Percentiles rank a stretch among this genome's conserved stretches.
phyloP scores from a whole-genome alignment of 176 grass and related monocot species.

The Hyparrhenia diplandra region DNA sequence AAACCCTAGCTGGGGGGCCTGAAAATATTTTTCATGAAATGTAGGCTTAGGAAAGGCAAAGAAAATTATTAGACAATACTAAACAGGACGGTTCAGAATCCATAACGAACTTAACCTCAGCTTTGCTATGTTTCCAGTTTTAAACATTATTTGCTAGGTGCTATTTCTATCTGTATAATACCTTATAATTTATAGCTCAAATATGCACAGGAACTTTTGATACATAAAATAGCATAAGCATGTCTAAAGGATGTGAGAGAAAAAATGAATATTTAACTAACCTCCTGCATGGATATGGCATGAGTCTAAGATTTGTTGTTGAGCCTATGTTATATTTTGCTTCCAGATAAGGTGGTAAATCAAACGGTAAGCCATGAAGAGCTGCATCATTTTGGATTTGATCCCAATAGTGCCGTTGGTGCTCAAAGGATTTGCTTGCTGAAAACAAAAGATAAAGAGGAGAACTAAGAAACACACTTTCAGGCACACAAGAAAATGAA shows the following conservation, averaged over 20 bases:
- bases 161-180: not conserved
- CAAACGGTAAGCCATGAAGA: slow-evolving; percentile 77
- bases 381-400: slow-evolving; percentile 34
- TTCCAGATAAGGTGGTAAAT: slow-evolving; percentile 57
- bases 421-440: slow-evolving; percentile 82
- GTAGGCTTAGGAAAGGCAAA: not conserved
- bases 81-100: not conserved
- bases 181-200: not conserved
- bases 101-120: too few species aligned
- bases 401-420: slow-evolving; percentile 26
- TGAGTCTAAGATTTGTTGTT: slow-evolving; percentile 63
- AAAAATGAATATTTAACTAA: slow-evolving; percentile 31
- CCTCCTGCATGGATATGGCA: slow-evolving; percentile 73
- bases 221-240: not conserved
- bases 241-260: not conserved
- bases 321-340: slow-evolving; percentile 58
- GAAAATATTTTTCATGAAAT: slow-evolving; percentile 22
- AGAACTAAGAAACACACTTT: too few species aligned
- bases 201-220: not conserved
- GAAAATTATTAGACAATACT: not conserved
- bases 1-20: slow-evolving; percentile 65
- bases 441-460: slow-evolving; percentile 1
- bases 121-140: not conserved
- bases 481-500: not conserved
- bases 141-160: not conserved